Conservation (phyloP, 371 early-diverging fungal genomes). For the Rhizomucor pusillus region DNA sequence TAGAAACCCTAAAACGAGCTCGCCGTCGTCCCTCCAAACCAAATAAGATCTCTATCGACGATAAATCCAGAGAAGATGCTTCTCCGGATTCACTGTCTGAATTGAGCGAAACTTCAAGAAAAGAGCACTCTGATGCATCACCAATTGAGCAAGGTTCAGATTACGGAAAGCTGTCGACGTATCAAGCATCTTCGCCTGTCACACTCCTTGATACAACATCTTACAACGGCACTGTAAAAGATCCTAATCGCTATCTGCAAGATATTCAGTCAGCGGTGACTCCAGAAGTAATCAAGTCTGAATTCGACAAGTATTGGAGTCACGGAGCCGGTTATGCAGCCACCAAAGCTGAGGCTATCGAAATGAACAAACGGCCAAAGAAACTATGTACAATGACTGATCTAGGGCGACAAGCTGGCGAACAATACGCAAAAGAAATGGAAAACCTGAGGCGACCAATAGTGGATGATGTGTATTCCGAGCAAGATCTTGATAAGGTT, state of each 20-base stretch:
- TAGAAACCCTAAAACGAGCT: slow-evolving; percentile 8
- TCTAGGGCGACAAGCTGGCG: background rate
- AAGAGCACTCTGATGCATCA: slow-evolving; percentile 11
- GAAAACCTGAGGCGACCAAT: slow-evolving; percentile 5
- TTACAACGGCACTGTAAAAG: slow-evolving; percentile 3
- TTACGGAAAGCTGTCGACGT: slow-evolving; percentile 5
- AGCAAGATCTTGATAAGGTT: slow-evolving; percentile 30
- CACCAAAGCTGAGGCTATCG: background rate
- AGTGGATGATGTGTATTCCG: slow-evolving; percentile 24
- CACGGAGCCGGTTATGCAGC: background rate
- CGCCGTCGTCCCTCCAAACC: background rate
- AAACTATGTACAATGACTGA: background rate
- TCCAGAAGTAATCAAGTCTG: slow-evolving; percentile 10
- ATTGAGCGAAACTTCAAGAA: background rate
- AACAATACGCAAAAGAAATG: slow-evolving; percentile 1
- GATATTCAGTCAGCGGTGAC: slow-evolving; percentile 2
- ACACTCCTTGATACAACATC: slow-evolving; percentile 12
- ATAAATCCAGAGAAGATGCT: slow-evolving; percentile 4
- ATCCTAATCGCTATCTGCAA: slow-evolving; percentile 12
- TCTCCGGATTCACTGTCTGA: background rate
- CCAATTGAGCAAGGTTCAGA: background rate
- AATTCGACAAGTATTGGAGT: background rate
- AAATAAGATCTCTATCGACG: slow-evolving; percentile 3
- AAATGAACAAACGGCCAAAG: slow-evolving; percentile 4
- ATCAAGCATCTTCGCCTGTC: slow-evolving; percentile 12